A percentile compares a stretch with the other conserved stretches of the same genome.
These are phyloP conservation scores for Scedosporium minutisporum DNA, from an alignment of 2,329 filamentous ascomycete species.

Conservation along the genomic window DNA sequence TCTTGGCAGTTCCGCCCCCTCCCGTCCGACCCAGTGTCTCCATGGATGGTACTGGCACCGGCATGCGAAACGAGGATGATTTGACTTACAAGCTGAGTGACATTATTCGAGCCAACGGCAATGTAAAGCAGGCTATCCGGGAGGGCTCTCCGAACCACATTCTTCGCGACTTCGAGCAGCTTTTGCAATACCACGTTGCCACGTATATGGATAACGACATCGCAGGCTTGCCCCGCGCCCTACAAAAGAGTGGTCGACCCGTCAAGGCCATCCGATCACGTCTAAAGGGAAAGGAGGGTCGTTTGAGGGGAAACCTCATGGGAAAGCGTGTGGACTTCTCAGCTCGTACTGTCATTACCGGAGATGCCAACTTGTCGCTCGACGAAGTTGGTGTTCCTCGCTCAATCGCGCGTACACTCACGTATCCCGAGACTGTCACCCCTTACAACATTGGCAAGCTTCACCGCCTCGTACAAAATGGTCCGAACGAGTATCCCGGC, in stretches of 20 bases:
- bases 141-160: constrained; percentile 91
- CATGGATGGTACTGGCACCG: constrained; percentile 86
- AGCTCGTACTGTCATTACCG: constrained; percentile 97
- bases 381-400: constrained; percentile 96
- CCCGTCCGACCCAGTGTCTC: constrained; percentile 95
- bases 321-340: constrained; percentile 99
- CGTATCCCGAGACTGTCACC: constrained; percentile 94
- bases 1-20: constrained; percentile 88
- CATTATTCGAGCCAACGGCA: constrained; percentile 94
- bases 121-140: constrained; percentile 80
- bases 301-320: constrained; percentile 97
- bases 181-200: constrained; percentile 95
- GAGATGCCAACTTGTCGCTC: constrained; percentile 90
- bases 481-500: constrained; percentile 88
- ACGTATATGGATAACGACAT: constrained; percentile 99
- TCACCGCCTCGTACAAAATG: constrained; percentile 81
- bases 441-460: constrained; percentile 95
- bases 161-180: constrained; percentile 76
- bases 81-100: constrained; percentile 98
- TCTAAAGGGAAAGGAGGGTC: constrained; percentile 97
- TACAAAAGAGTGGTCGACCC: constrained; percentile 94
- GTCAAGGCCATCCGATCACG: constrained; percentile 95
- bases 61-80: constrained; percentile 94
- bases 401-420: constrained; percentile 85
- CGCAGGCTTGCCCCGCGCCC: constrained; percentile 82